Evolutionary conservation across 352 stramenopile genomes (phyloP).

Genomic region (Phytophthora cactorum): DNA sequence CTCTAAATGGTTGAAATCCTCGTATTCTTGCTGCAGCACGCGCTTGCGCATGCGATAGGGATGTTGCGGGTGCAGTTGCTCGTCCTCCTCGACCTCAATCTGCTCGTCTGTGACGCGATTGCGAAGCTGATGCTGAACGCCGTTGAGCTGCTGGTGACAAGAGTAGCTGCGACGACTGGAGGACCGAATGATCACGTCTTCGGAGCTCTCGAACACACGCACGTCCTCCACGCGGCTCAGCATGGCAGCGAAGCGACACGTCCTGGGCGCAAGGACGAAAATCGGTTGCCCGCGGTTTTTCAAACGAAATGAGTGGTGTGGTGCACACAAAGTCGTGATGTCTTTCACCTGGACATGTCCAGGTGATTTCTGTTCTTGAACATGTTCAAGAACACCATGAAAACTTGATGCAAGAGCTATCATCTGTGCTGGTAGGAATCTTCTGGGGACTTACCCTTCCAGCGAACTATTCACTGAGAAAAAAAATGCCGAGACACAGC

Average conservation of each 20-base stretch:
- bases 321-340: background rate
- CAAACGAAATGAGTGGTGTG: slow-evolving; percentile 7
- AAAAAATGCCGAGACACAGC: too few relatives aligned
- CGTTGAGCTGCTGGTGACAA: slow-evolving; percentile 10
- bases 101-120: background rate
- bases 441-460: too few relatives aligned
- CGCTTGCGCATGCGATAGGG: slow-evolving; percentile 48
- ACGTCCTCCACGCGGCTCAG: slow-evolving; percentile 62
- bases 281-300: slow-evolving; percentile 13
- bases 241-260: slow-evolving; percentile 35
- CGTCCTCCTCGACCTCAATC: slow-evolving; percentile 24
- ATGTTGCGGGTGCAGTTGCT: slow-evolving; percentile 46
- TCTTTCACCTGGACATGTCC: too few relatives aligned
- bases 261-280: background rate
- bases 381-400: too few relatives aligned
- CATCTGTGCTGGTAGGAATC: too few relatives aligned
- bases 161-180: slow-evolving; percentile 6
- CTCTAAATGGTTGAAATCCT: slow-evolving; percentile 3
- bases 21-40: slow-evolving; percentile 25
- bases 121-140: background rate
- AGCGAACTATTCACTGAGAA: too few relatives aligned
- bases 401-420: too few relatives aligned
- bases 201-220: slow-evolving; percentile 69
- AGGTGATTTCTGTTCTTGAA: too few relatives aligned
- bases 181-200: slow-evolving; percentile 55